These are phyloP conservation scores for Sherardia arvensis DNA, from an alignment of 257 asterid genomes.

Conservation along the genomic window DNA sequence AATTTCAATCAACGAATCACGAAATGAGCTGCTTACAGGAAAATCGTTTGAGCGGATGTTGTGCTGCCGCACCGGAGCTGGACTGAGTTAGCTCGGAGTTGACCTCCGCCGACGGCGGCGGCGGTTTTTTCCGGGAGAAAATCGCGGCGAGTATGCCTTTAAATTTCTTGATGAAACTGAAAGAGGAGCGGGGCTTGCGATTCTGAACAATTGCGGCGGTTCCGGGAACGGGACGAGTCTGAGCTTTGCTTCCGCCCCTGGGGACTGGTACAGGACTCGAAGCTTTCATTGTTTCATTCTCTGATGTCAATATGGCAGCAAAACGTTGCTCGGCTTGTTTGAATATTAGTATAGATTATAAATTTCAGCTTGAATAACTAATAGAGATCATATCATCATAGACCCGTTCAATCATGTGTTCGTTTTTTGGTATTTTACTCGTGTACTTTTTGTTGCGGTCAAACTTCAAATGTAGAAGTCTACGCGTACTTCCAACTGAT, in stretches of 20 bases:
- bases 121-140: slow-evolving; percentile 18
- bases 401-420: slow-evolving; percentile 5
- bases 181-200: slow-evolving; percentile 17
- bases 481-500: neutral
- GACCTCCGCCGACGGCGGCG: slow-evolving; percentile 14
- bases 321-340: neutral
- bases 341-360: neutral
- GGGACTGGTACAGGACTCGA: slow-evolving; percentile 30
- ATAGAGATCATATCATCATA: neutral
- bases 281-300: slow-evolving; percentile 23
- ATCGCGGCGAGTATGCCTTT: slow-evolving; percentile 21
- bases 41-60: slow-evolving; percentile 14
- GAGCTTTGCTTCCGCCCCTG: slow-evolving; percentile 26
- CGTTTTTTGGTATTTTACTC: neutral
- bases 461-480: neutral
- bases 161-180: slow-evolving; percentile 24
- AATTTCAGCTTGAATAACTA: neutral
- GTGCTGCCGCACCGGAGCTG: slow-evolving; percentile 1
- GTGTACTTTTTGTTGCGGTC: neutral
- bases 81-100: slow-evolving; percentile 18
- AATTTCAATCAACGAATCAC: slow-evolving; percentile 1
- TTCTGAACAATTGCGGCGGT: neutral
- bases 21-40: slow-evolving; percentile 46
- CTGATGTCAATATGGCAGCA: neutral
- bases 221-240: slow-evolving; percentile 12